A percentile compares a stretch with the other conserved stretches of the same genome.
phyloP scores from a whole-genome alignment of 495 filamentous ascomycete genomes.

The Amphirosellinia nigrospora region DNA sequence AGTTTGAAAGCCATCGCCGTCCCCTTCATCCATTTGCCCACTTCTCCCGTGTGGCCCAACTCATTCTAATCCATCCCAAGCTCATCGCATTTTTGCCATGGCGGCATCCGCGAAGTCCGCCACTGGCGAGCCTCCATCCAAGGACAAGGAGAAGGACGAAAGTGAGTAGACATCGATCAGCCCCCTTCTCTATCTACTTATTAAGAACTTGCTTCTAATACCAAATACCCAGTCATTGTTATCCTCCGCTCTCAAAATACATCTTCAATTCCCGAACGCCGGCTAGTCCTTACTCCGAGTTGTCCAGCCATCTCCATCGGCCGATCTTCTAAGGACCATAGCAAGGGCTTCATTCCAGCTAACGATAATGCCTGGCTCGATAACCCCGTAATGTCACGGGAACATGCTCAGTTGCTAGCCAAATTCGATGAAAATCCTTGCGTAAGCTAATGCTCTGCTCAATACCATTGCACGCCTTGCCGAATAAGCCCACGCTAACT shows the following conservation, averaged over 20 bases:
- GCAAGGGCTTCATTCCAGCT: conserved; percentile 46
- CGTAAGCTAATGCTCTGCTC: conserved; percentile 15
- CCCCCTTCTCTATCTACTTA: not conserved
- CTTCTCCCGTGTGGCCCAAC: not conserved
- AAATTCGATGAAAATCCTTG: conserved; percentile 36
- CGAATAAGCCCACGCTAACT: conserved; percentile 29
- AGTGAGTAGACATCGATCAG: not conserved
- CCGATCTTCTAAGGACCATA: conserved; percentile 45
- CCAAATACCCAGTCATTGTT: conserved; percentile 27
- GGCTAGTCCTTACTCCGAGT: conserved; percentile 36
- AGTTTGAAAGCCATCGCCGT: not conserved
- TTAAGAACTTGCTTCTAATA: not conserved
- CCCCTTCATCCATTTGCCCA: not conserved
- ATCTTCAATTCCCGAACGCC: conserved; percentile 33
- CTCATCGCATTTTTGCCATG: conserved; percentile 21
- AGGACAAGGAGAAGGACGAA: not conserved
- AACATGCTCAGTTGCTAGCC: conserved; percentile 69
- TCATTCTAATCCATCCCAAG: conserved; percentile 24
- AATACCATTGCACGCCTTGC: not conserved
- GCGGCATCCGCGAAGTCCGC: conserved; percentile 23
- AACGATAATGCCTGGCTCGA: conserved; percentile 76
- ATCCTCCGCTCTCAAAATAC: conserved; percentile 28
- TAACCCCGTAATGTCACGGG: conserved; percentile 80
- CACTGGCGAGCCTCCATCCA: not conserved
- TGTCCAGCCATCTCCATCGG: conserved; percentile 43